Conservation (phyloP, 345 rosid species). For the Heritiera littoralis region DNA sequence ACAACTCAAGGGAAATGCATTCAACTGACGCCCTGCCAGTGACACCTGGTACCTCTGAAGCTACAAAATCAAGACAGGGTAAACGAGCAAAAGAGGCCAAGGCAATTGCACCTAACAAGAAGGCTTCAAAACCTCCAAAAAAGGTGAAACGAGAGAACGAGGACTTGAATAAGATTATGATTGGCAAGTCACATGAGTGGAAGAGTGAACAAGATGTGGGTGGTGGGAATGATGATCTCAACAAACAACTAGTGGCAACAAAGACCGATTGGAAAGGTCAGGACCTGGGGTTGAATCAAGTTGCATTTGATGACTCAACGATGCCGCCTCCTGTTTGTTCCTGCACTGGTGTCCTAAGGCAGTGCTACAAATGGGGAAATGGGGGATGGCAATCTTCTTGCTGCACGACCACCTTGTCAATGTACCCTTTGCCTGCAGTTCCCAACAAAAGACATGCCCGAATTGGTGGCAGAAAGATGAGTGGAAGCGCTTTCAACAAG, state of each 20-base stretch:
- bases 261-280: constrained; percentile 89
- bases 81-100: constrained; percentile 73
- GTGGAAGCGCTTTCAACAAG: constrained; percentile 96
- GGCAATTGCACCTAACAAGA: constrained; percentile 52
- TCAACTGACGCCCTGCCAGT: constrained; percentile 43
- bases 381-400: constrained; percentile 99
- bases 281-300: constrained; percentile 85
- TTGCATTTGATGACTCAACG: constrained; percentile 84
- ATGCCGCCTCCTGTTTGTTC: constrained; percentile 96
- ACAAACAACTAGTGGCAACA: constrained; percentile 47
- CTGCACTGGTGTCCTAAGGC: constrained; percentile 83
- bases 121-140: constrained; percentile 58
- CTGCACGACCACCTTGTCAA: constrained; percentile 86
- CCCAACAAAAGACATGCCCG: constrained; percentile 93
- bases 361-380: constrained; percentile 99
- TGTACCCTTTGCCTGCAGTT: constrained; percentile 82
- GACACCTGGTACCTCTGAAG: constrained; percentile 53
- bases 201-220: constrained; percentile 47
- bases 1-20: constrained; percentile 62
- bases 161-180: constrained; percentile 61
- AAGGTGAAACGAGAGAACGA: constrained; percentile 82
- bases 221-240: constrained; percentile 44
- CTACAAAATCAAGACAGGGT: constrained; percentile 62
- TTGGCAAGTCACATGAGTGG: constrained; percentile 63
- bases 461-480: constrained; percentile 95